Evolutionary conservation across 2,329 filamentous ascomycete genomes (phyloP).

Genomic region (Penicillium italicum): DNA sequence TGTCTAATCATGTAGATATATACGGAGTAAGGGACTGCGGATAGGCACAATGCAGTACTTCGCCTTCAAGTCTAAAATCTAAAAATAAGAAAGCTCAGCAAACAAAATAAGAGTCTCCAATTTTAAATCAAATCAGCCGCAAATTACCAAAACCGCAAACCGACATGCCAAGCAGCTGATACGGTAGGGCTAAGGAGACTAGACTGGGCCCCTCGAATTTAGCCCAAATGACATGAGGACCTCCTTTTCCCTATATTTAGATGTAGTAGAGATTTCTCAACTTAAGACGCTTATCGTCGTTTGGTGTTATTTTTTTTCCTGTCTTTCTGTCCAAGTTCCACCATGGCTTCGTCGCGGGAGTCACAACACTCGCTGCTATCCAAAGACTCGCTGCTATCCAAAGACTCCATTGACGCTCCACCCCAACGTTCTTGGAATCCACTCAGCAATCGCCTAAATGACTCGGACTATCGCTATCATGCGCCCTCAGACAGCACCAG

Average conservation of each 20-base stretch:
- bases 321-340: neutral
- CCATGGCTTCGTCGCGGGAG: constrained; percentile 18
- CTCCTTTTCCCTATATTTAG: neutral
- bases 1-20: too few relatives aligned
- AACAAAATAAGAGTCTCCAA: neutral
- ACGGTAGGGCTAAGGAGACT: neutral
- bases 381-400: constrained; percentile 13
- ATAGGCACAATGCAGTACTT: too few relatives aligned
- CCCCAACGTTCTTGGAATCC: constrained; percentile 21
- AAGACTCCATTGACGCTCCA: constrained; percentile 11
- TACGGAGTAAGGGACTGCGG: too few relatives aligned
- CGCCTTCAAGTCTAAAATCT: neutral
- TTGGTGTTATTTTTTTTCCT: neutral
- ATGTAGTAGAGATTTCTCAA: too few relatives aligned
- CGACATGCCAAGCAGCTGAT: constrained; percentile 1
- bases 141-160: neutral
- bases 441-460: constrained; percentile 12
- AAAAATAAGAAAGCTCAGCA: neutral
- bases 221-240: neutral
- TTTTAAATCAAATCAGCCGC: neutral
- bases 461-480: constrained; percentile 11
- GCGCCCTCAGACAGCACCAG: constrained; percentile 7
- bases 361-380: constrained; percentile 16
- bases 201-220: neutral
- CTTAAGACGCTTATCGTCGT: neutral